These are phyloP conservation scores for Cutaneotrichosporon sp. DNA, from an alignment of 1,284 basidiomycete species.

Conservation along the genomic window DNA sequence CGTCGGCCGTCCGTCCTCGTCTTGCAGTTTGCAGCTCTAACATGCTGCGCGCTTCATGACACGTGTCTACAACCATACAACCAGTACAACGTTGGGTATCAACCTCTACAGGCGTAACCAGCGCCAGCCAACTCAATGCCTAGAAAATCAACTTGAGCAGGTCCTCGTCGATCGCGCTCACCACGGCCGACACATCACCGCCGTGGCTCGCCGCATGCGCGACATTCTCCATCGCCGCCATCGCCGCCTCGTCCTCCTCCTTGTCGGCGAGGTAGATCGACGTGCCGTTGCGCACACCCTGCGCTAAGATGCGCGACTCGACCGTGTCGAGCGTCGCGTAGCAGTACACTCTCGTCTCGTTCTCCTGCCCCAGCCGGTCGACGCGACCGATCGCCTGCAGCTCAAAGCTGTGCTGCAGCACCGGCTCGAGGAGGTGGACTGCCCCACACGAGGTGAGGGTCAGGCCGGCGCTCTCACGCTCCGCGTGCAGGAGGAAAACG, in stretches of 20 bases:
- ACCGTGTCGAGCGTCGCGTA: conserved; percentile 52
- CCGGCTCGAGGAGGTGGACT: conserved; percentile 53
- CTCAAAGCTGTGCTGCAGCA: conserved; percentile 52
- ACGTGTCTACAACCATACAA: too few species aligned
- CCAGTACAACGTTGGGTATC: background rate
- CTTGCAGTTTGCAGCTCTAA: too few species aligned
- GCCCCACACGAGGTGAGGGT: conserved; percentile 51
- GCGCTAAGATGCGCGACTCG: conserved; percentile 47
- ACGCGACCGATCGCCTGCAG: conserved; percentile 43
- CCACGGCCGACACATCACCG: conserved; percentile 37
- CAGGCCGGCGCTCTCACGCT: conserved; percentile 51
- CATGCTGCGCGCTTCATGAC: too few species aligned
- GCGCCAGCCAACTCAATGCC: background rate
- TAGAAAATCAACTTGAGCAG: conserved; percentile 37
- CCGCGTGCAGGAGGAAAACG: conserved; percentile 52
- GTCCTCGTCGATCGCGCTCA: conserved; percentile 34
- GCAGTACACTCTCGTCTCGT: conserved; percentile 51
- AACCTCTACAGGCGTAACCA: background rate
- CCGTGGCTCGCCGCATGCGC: conserved; percentile 46
- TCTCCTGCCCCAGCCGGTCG: conserved; percentile 39
- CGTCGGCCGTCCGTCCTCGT: too few species aligned
- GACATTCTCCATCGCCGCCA: conserved; percentile 39
- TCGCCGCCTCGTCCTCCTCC: conserved; percentile 31
- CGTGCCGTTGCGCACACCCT: conserved; percentile 49
- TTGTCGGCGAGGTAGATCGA: conserved; percentile 47